Evolutionary conservation across 257 asterid species (phyloP), one percentile per base, ranked within the genome.

Genomic region (Schizonepeta tenuifolia): DNA sequence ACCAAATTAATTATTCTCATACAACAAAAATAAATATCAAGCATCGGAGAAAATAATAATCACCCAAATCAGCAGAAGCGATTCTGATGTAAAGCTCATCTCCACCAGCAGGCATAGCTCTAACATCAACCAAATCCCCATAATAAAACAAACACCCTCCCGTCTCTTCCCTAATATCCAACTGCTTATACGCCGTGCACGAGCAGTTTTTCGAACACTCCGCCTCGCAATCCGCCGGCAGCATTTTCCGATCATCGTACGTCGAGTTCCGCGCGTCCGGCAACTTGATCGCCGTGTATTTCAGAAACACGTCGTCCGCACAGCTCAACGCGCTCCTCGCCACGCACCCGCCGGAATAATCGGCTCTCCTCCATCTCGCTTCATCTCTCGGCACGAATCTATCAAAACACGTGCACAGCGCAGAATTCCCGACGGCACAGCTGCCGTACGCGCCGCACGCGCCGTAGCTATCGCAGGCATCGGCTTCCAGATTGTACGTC

Each of bases 381-480:
- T 9, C 51, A 47, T 79, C 72, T 11, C 26, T 76, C 1, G 82
- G 80, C 50, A 49, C 79, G 22, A 86, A 88, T 6, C 69, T 60
- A 1, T 76, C 67, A 17, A 88, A 35, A 65, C 91, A 86, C 22
- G 20, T 62, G 51, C 94, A 88, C 0, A 51, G 41, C 0, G 83
- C 80, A 7, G 79, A 63, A 6, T 36, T 69, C 3, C 40, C 82
- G 6, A 33, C 35, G 15, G 46, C 26, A 62, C 92, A 88, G 22
- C 56, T 40, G 3, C 84, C 86, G 36, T 77, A 54, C 2, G 85
- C 61, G 0, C 92, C 90, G 57, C 95, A 86, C 3, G 41, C 7
- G 22, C 38, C 65, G 50, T 86, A 88, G 9, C 2, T 10, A 43
- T 83, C 92, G 10, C 91, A 82, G 0, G 7, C 60, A 35, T 81